These are phyloP conservation scores for Dissophora ornata DNA, from an alignment of 192 early-diverging fungal genomes.

Conservation along the genomic window DNA sequence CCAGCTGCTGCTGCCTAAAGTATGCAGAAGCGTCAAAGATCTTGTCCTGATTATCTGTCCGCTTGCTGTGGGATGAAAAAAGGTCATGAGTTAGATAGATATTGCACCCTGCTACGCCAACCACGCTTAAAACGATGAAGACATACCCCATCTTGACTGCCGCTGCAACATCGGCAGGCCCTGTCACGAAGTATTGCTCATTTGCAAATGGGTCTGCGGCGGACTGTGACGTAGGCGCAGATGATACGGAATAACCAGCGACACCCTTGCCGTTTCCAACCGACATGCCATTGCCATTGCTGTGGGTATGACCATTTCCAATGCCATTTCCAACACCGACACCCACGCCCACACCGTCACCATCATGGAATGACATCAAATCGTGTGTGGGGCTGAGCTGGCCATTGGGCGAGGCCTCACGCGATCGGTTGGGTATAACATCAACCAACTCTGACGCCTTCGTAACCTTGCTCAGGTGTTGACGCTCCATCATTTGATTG, in stretches of 20 bases:
- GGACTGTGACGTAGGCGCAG: background rate
- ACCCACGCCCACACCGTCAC: background rate
- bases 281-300: slow-evolving; percentile 13
- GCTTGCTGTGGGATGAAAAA: slow-evolving; percentile 20
- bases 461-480: slow-evolving; percentile 54
- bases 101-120: no score
- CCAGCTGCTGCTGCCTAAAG: slow-evolving; percentile 45
- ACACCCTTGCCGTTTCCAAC: slow-evolving; percentile 24
- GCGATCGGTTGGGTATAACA: slow-evolving; percentile 1
- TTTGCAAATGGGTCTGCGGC: slow-evolving; percentile 35
- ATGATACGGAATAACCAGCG: background rate
- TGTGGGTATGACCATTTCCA: slow-evolving; percentile 15
- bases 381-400: slow-evolving; percentile 10
- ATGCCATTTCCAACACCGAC: background rate
- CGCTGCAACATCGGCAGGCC: slow-evolving; percentile 26
- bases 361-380: slow-evolving; percentile 30
- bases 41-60: slow-evolving; percentile 51
- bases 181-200: slow-evolving; percentile 25
- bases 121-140: background rate
- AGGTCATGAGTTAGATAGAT: background rate
- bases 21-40: slow-evolving; percentile 50
- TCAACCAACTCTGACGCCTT: slow-evolving; percentile 51
- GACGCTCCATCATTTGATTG: slow-evolving; percentile 67
- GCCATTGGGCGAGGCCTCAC: background rate
- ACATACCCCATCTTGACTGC: slow-evolving; percentile 52